These are phyloP conservation scores for Fusarium pininemorale DNA, from an alignment of 2,329 filamentous ascomycete genomes.

Conservation along the genomic window DNA sequence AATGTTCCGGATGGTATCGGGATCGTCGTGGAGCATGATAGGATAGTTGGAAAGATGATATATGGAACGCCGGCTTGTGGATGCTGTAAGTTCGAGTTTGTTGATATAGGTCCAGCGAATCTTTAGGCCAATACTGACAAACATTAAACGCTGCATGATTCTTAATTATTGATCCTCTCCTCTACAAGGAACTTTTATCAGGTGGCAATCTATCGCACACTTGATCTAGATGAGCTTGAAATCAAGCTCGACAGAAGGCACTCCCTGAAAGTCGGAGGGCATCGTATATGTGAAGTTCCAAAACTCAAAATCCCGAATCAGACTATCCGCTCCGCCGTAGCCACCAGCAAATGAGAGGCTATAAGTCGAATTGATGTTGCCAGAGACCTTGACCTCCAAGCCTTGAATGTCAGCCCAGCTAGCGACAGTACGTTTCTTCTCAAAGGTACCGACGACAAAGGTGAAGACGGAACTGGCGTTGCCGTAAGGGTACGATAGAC, in stretches of 20 bases:
- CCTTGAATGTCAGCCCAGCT: slow-evolving; percentile 60
- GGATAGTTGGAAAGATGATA: background rate
- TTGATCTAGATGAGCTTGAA: background rate
- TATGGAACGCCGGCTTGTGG: background rate
- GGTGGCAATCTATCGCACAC: too few relatives aligned
- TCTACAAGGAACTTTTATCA: fast-evolving
- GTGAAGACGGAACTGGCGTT: slow-evolving; percentile 59
- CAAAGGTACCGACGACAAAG: slow-evolving; percentile 59
- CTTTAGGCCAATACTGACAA: too few relatives aligned
- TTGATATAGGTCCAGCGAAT: background rate
- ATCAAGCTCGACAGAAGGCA: background rate
- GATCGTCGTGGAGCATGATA: background rate
- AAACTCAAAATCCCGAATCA: slow-evolving; percentile 54
- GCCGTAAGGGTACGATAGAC: slow-evolving; percentile 63
- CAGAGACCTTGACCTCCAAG: slow-evolving; percentile 54
- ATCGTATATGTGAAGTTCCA: slow-evolving; percentile 58
- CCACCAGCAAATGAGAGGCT: slow-evolving; percentile 51
- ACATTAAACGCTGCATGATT: too few relatives aligned
- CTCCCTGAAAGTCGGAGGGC: slow-evolving; percentile 36
- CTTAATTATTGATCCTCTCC: background rate
- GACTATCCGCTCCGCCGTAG: slow-evolving; percentile 17
- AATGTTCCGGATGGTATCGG: background rate
- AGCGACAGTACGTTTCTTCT: slow-evolving; percentile 53
- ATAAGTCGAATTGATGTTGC: slow-evolving; percentile 56
- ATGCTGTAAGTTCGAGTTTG: background rate